These are phyloP conservation scores for Paramecium sonneborni DNA, from an alignment of 73 alveolate species.

Conservation along the genomic window DNA sequence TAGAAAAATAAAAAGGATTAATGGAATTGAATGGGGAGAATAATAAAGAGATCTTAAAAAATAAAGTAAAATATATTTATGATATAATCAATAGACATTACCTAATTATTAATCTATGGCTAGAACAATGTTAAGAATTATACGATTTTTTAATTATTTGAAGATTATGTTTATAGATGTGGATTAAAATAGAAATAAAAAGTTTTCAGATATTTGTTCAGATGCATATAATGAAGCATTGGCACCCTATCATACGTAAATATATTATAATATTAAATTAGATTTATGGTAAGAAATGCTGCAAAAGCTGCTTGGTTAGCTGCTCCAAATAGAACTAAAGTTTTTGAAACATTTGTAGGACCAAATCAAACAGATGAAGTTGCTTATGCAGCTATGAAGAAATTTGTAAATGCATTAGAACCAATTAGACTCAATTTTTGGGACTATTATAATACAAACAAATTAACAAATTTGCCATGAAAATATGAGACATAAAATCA, in stretches of 20 bases:
- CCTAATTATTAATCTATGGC: constrained; percentile 30
- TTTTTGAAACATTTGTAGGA: constrained; percentile 30
- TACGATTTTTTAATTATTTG: neutral
- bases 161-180: neutral
- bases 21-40: constrained; percentile 32
- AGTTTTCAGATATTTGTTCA: neutral
- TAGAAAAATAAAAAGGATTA: neutral
- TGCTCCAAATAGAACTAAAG: constrained; percentile 38
- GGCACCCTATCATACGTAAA: constrained; percentile 34
- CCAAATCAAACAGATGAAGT: constrained; percentile 18
- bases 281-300: constrained; percentile 46
- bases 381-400: neutral
- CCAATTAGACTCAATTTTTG: constrained; percentile 40
- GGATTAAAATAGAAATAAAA: neutral
- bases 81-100: neutral
- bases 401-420: neutral
- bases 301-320: constrained; percentile 57
- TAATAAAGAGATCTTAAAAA: neutral
- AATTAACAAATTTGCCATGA: constrained; percentile 53
- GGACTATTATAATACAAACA: constrained; percentile 40
- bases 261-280: neutral
- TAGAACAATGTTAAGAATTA: constrained; percentile 9
- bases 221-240: constrained; percentile 2
- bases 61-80: neutral
- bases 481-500: neutral